Evolutionary conservation across 2,329 filamentous ascomycete species (phyloP).

Genomic region (Akanthomyces uredinophilus): DNA sequence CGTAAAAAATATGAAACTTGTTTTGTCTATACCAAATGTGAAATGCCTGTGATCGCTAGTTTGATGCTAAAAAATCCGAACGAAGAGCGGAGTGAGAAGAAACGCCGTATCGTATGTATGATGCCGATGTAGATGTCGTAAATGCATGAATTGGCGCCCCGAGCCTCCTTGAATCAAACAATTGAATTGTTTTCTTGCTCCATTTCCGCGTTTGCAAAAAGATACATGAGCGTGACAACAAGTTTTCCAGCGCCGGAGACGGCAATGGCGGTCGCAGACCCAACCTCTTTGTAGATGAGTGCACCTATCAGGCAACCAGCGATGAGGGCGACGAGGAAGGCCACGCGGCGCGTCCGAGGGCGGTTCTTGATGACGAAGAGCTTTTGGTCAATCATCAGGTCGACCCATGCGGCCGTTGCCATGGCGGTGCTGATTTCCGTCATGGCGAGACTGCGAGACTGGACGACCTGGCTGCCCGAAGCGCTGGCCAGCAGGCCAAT

Average conservation of each 20-base stretch:
- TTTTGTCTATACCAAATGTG: background rate
- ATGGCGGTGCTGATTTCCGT: conserved; percentile 61
- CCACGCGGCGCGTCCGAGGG: conserved; percentile 42
- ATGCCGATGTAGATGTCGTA: background rate
- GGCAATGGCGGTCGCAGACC: conserved; percentile 39
- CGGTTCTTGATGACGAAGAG: conserved; percentile 44
- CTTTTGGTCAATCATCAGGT: conserved; percentile 50
- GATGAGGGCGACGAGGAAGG: conserved; percentile 44
- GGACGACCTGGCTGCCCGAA: conserved; percentile 54
- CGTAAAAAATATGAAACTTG: background rate
- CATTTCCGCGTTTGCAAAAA: conserved; percentile 37
- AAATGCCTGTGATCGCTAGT: background rate
- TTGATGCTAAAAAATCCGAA: background rate
- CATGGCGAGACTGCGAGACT: conserved; percentile 48
- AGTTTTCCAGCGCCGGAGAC: conserved; percentile 42
- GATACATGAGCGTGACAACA: conserved; percentile 39
- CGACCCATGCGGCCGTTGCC: conserved; percentile 59
- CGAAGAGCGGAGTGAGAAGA: background rate
- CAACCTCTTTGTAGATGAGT: conserved; percentile 38
- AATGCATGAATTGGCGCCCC: background rate
- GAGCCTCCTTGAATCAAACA: background rate
- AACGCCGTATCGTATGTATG: background rate
- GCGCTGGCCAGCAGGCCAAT: conserved; percentile 50
- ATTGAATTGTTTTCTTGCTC: background rate
- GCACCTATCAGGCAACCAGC: conserved; percentile 48